phyloP scores from a whole-genome alignment of 106 monocot genomes.

The Platanthera zijinensis region DNA sequence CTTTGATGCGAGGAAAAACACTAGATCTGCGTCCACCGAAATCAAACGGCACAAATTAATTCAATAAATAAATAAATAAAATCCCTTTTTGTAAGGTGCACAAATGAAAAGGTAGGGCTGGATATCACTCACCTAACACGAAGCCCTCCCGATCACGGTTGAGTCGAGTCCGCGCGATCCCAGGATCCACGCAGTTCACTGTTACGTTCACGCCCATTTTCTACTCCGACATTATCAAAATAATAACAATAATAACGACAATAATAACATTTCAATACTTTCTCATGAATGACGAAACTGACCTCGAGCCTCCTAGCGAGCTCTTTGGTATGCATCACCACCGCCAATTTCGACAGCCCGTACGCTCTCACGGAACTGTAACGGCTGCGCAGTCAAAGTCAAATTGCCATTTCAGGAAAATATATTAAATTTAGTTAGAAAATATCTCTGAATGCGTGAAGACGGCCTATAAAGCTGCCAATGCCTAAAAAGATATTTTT shows the following conservation, averaged over 20 bases:
- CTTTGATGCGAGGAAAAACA: slow-evolving; percentile 49
- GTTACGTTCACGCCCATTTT: slow-evolving; percentile 28
- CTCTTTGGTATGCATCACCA: slow-evolving; percentile 26
- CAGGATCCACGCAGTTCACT: slow-evolving; percentile 31
- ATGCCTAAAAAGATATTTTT: background rate
- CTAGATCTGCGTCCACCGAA: slow-evolving; percentile 27
- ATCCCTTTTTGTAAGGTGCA: background rate
- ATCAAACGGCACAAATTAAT: background rate
- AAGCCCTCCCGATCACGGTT: slow-evolving; percentile 83
- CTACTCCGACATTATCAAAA: slow-evolving; percentile 1
- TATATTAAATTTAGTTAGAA: background rate
- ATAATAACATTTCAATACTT: background rate
- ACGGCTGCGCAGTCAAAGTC: slow-evolving; percentile 6
- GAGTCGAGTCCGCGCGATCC: slow-evolving; percentile 41
- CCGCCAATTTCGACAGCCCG: slow-evolving; percentile 30
- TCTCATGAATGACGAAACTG: background rate
- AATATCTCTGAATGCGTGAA: no score
- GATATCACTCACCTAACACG: slow-evolving; percentile 26
- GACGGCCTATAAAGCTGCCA: background rate
- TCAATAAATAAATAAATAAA: background rate
- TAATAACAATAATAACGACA: background rate
- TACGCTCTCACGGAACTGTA: slow-evolving; percentile 25
- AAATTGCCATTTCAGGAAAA: background rate
- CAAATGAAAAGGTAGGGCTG: background rate
- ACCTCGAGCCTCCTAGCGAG: slow-evolving; percentile 25